Base-by-base conservation (phyloP, 1,284 basidiomycete species). In the Afroboletus lepidellus region DNA sequence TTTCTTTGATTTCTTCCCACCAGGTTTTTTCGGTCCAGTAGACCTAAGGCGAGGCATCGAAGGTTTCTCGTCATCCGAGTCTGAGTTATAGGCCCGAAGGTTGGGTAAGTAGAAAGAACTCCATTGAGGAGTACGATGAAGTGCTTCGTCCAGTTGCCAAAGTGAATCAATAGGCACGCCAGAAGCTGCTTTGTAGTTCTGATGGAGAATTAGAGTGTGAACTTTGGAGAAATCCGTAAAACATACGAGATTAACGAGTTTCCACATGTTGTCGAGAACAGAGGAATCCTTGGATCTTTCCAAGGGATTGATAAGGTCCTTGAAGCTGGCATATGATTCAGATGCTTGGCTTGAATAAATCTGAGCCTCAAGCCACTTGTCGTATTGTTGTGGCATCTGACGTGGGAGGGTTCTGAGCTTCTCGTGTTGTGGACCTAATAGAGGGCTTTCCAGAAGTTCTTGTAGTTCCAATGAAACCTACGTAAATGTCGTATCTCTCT, bases 311-410 rank as follows among this genome's bases (percentile, higher is more conserved):
- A 87, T 75, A n/a, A 77, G 60, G 53, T 81, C 77, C 60, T 81
- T 77, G 65, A 78, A 84, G 55, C 71, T 78, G 16, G 71, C 69
- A 46, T 73, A 75, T 45, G 71, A 65, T 37, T 76, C 71, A 3
- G 80, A 77, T 11, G 85, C 87, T 54, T 74, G 68, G 46, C 73
- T 72, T 1, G 88, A 90, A 52, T 73, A 72, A 43, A 80, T 63
- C 59, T 86, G 81, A 7, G 86, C 86, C 58, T 87, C 83, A 3
- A 79, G 63, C 86, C 87, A 89, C 41, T 63, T 61, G 51, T 82
- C 77, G 56, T 80, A 86, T 45, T 77, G 74, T 36, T 78, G 76
- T 9, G 84, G 79, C 74, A 81, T 80, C 38, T 75, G 61, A 36
- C 75, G 77, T 13, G 73, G 64, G 41, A 69, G 67, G n/a, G 71